Conservation (phyloP, 106 monocot genomes). For the Allium fistulosum region DNA sequence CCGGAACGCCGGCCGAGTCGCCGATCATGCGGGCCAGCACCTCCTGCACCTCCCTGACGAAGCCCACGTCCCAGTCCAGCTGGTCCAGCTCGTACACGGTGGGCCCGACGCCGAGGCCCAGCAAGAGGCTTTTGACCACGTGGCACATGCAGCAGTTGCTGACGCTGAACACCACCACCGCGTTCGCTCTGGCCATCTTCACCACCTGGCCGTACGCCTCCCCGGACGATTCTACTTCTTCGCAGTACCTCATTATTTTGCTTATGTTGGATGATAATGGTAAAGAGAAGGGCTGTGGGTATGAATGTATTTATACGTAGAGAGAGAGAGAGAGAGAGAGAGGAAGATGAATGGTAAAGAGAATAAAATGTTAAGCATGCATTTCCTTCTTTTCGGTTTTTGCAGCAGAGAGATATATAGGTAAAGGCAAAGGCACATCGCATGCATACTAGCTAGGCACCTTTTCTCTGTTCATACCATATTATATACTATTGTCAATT, state of each 20-base stretch:
- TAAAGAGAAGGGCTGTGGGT: no score
- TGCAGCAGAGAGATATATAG: conserved; percentile 3
- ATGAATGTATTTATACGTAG: no score
- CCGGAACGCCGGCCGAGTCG: conserved; percentile 5
- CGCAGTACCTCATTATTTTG: no score
- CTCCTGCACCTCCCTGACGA: conserved; percentile 21
- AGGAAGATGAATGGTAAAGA: no score
- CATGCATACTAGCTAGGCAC: no score
- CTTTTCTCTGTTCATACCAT: no score
- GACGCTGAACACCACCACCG: conserved; percentile 68
- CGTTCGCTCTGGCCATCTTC: conserved; percentile 45
- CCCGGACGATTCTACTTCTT: neutral
- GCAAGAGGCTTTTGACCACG: conserved; percentile 56
- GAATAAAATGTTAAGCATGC: no score
- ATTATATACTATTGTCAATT: no score
- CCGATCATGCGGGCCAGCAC: conserved; percentile 27
- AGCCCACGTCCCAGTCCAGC: neutral
- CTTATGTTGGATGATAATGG: no score
- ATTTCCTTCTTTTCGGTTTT: neutral
- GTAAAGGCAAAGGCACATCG: no score
- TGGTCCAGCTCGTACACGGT: conserved; percentile 72
- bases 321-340: no score
- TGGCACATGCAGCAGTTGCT: conserved; percentile 87
- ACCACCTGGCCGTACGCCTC: conserved; percentile 33
- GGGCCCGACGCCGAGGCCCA: conserved; percentile 57